Percentiles rank a stretch among this genome's conserved stretches.
Evolutionary conservation across 2,329 filamentous ascomycete genomes (phyloP).

Genomic region (Alternaria sp.): DNA sequence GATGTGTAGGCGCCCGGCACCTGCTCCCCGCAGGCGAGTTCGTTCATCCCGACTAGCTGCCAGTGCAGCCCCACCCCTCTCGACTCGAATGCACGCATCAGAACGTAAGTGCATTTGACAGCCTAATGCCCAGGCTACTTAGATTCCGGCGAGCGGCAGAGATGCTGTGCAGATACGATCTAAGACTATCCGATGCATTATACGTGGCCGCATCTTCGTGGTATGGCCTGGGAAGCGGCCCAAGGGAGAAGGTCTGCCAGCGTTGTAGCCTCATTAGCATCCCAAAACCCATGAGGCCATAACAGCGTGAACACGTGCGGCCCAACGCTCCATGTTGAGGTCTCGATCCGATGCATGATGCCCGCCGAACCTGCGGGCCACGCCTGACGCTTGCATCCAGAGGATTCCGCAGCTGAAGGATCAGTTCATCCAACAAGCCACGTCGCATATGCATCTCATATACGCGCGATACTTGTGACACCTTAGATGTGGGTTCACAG

Average conservation of each 20-base stretch:
- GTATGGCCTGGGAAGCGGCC: background rate
- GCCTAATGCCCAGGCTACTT: background rate
- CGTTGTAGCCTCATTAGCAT: background rate
- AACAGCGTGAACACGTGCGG: background rate
- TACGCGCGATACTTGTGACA: background rate
- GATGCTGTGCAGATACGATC: background rate
- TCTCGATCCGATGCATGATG: background rate
- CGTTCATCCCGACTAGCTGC: background rate
- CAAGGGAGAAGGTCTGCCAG: background rate
- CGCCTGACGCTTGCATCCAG: background rate
- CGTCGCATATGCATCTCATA: conserved; percentile 1
- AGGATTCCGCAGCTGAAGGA: background rate
- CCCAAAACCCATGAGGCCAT: background rate
- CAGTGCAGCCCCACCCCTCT: conserved; percentile 4
- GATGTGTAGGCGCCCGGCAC: conserved; percentile 7
- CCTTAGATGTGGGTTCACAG: background rate
- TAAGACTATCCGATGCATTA: background rate
- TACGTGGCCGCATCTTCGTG: background rate
- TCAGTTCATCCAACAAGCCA: background rate
- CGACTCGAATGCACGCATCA: background rate
- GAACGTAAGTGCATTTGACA: background rate
- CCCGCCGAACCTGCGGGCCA: background rate
- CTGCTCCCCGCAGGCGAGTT: conserved; percentile 2
- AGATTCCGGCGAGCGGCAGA: background rate
- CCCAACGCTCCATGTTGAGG: background rate